Evolutionary conservation across 2,329 filamentous ascomycete genomes (phyloP), one percentile per base, ranked within the genome.

Genomic region (Hymenoscyphus occultus): DNA sequence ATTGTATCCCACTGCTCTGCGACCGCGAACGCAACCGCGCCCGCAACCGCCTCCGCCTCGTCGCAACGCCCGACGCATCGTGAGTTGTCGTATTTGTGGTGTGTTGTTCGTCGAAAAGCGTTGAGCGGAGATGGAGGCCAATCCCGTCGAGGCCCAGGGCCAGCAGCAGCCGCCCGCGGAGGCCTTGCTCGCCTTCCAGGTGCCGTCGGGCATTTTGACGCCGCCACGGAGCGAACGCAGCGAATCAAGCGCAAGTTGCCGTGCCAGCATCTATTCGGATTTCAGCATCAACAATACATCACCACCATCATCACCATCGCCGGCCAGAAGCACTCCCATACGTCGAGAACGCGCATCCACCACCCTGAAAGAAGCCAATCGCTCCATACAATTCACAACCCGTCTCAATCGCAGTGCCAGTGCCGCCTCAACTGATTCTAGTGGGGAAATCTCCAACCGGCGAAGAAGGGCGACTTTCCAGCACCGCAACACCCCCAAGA

Each of bases 341-440:
- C 69, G 71, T 59, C 67, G 72, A 40, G 64, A 74, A 64, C 70
- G 72, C 42, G 67, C 65, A 51, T 70, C 70, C 5, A 40, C 39
- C 13, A 62, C 64, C 40, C 69, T 71, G 42, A 69, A 64, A 66
- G 71, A 73, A 67, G 70, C 69, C 48, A 70, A 71, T 54, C 63
- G 71, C n/a, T 71, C 70, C 10, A 69, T 68, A 59, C 65, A 71
- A 56, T 71, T 73, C 59, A 72, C 72, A 1, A 71, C 63, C 54
- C 71, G 71, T 40, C 64, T 69, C 42, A 69, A 74, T 57, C 68
- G 72, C 48, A 71, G 69, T 60, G 67, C 71, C 31, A 69, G 61
- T 16, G 67, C 59, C 22, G 61, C 61, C 40, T 61, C 64, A 10
- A 65, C 39, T 35, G 63, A 68, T 48, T 32, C 39, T 54, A 60